Evolutionary conservation across 768 basidiomycete species (phyloP), one percentile per base, ranked within the genome.

Genomic region (Rhodosporidiobolus sp.): DNA sequence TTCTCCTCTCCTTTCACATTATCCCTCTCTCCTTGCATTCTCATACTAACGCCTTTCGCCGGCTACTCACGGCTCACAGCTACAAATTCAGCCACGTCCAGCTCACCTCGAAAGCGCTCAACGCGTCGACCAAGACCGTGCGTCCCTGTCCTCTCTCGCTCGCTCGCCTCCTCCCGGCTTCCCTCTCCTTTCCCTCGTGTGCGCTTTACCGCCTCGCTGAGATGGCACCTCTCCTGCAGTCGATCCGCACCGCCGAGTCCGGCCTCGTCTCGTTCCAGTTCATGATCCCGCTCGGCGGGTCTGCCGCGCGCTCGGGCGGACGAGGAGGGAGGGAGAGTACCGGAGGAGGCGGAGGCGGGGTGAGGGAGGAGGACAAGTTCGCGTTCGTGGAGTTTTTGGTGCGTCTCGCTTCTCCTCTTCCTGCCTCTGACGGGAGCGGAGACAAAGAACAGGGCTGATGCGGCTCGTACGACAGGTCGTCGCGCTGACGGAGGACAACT

Each of bases 231-330:
- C 12, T 32, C n/a, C 24, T 24, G 10, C 65, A 77, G 4, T 94
- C 92, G 0, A 81, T 98, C 55, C 86, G 93, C 46, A 92, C 96
- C 30, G 91, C 94, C 76, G 84, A 85, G 30, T 86, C 87, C 63
- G 95, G 95, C 0, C 81, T 94, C 55, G 83, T 97, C 49, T 91
- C 91, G 77, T 81, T 97, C 70, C 95, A 98, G 77, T 91, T 96
- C 80, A 84, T 96, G 75, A 93, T 96, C 43, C 74, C 74, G 3
- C 50, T 75, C 59, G 49, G 45, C 8, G 38, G 38, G 8, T 43
- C 38, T 43, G 38, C 38, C 38, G 38, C 8, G 8, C 8, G 38
- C 38, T 7, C 8, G 38, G 38, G 38, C 38, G 38, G 38, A 14
- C 7, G 38, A 14, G 38, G 38, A 43, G 38, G 38, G 38, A 43